These are phyloP conservation scores for Podila epicladia DNA, from an alignment of 192 early-diverging fungal genomes.

Conservation along the genomic window DNA sequence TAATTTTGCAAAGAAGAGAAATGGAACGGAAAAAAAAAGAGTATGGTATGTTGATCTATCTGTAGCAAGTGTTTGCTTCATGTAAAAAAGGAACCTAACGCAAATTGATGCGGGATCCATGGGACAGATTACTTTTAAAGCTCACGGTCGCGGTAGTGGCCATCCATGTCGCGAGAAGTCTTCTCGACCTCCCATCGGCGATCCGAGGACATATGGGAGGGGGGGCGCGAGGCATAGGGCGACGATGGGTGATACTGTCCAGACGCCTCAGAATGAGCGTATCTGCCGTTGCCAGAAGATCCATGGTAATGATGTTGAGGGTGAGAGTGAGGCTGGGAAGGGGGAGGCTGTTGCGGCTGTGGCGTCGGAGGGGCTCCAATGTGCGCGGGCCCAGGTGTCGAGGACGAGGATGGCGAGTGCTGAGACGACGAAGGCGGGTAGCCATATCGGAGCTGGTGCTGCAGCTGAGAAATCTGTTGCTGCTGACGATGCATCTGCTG, in stretches of 20 bases:
- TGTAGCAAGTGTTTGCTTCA: slow-evolving; percentile 1
- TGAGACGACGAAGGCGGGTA: not conserved
- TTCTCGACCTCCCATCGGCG: slow-evolving; percentile 9
- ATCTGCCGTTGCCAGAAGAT: slow-evolving; percentile 1
- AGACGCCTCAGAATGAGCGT: slow-evolving; percentile 1
- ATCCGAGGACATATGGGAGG: not conserved
- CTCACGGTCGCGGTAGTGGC: slow-evolving; percentile 23
- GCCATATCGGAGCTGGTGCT: slow-evolving; percentile 37
- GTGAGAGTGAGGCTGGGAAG: not conserved
- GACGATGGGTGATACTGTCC: not conserved
- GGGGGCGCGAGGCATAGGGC: not conserved
- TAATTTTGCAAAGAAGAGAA: not conserved
- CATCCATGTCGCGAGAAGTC: slow-evolving; percentile 6
- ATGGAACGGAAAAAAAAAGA: not conserved
- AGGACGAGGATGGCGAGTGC: slow-evolving; percentile 4
- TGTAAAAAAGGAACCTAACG: not conserved
- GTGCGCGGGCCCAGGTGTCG: not conserved
- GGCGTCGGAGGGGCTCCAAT: not conserved
- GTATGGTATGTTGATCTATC: not conserved
- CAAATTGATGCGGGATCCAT: not conserved
- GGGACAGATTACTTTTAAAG: not conserved
- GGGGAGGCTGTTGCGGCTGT: slow-evolving; percentile 1
- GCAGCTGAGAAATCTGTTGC: slow-evolving; percentile 33
- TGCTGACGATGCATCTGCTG: slow-evolving; percentile 38
- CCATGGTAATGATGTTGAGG: not conserved